phyloP scores from a whole-genome alignment of 2,329 filamentous ascomycete species.

The Periconia macrospinosa region DNA sequence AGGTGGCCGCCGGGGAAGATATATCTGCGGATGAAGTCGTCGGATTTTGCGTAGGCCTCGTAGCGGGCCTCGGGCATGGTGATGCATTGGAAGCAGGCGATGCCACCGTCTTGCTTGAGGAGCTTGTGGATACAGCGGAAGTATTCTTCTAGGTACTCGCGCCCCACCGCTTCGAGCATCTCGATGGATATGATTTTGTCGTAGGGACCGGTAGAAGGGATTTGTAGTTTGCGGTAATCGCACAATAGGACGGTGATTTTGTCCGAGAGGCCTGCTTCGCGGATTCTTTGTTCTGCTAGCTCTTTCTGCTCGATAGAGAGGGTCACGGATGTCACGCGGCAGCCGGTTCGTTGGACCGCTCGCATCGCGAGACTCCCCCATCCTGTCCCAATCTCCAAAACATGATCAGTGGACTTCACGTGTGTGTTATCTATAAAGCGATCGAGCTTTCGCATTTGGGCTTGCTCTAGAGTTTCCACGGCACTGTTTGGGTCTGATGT shows the following conservation, averaged over 20 bases:
- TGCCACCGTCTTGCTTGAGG: conserved; percentile 66
- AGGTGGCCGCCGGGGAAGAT: conserved; percentile 80
- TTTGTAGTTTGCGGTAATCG: conserved; percentile 67
- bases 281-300: conserved; percentile 67
- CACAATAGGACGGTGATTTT: conserved; percentile 66
- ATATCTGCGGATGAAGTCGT: conserved; percentile 76
- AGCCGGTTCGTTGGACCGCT: conserved; percentile 67
- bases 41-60: conserved; percentile 65
- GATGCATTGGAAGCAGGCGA: conserved; percentile 75
- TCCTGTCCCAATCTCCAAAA: conserved; percentile 74
- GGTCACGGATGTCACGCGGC: conserved; percentile 69
- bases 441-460: conserved; percentile 68
- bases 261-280: conserved; percentile 60
- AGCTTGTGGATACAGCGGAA: conserved; percentile 66
- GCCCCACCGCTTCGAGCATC: conserved; percentile 75
- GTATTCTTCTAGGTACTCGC: conserved; percentile 68
- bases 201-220: conserved; percentile 54
- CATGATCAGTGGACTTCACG: conserved; percentile 67
- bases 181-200: conserved; percentile 77
- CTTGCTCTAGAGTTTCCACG: conserved; percentile 63
- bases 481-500: conserved; percentile 44
- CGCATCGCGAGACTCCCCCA: conserved; percentile 76
- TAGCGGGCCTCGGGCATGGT: conserved; percentile 73
- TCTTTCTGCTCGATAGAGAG: conserved; percentile 70
- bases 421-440: conserved; percentile 67